phyloP scores from a whole-genome alignment of 768 basidiomycete genomes.

The Imleria badia region DNA sequence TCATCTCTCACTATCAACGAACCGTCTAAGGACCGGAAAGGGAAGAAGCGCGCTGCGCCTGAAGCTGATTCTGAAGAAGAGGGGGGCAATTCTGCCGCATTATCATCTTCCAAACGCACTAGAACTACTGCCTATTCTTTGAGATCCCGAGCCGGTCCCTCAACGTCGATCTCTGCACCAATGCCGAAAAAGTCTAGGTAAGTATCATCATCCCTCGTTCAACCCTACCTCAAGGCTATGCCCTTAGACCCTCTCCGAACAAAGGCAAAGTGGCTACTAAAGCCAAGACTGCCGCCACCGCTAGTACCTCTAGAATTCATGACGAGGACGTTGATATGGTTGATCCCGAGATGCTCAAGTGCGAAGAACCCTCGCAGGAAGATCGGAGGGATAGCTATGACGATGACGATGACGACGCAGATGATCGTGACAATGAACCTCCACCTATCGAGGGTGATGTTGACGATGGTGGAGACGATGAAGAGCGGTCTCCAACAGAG shows the following conservation, averaged over 20 bases:
- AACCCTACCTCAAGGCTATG: conserved; percentile 14
- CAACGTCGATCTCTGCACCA: conserved; percentile 42
- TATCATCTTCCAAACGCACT: conserved; percentile 60
- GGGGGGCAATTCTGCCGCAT: conserved; percentile 40
- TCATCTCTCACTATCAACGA: conserved; percentile 71
- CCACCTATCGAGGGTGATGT: conserved; percentile 48
- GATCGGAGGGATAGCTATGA: conserved; percentile 44
- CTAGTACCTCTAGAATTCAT: conserved; percentile 62
- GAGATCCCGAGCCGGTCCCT: conserved; percentile 52
- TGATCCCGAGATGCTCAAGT: conserved; percentile 55
- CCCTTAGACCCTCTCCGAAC: conserved; percentile 44
- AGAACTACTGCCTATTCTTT: conserved; percentile 65
- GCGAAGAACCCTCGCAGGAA: conserved; percentile 44
- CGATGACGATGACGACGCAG: conserved; percentile 42
- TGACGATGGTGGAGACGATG: conserved; percentile 42
- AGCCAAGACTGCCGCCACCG: conserved; percentile 53
- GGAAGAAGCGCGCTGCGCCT: conserved; percentile 88
- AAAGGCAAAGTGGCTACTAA: conserved; percentile 64
- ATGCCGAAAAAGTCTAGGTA: conserved; percentile 81
- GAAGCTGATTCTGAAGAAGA: conserved; percentile 72
- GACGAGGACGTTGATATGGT: conserved; percentile 80
- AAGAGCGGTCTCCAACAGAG: conserved; percentile 36
- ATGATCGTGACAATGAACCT: conserved; percentile 50
- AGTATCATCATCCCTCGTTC: conserved; percentile 10
- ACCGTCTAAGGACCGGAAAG: conserved; percentile 72